Conservation (phyloP, 345 rosid species). For the Hibiscus trionum region DNA sequence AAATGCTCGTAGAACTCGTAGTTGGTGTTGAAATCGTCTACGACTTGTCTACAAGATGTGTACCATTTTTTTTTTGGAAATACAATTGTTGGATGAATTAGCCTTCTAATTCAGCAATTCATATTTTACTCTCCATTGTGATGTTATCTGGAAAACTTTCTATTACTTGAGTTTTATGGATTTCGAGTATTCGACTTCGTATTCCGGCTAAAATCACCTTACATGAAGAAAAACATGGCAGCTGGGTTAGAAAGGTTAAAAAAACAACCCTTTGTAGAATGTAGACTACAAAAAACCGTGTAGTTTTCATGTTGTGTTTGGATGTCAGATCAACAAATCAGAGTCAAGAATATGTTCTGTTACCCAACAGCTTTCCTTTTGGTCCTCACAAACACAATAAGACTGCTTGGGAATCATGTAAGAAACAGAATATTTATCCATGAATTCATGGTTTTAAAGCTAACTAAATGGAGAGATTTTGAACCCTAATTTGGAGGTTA, state of each 20-base stretch:
- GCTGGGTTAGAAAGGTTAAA: neutral
- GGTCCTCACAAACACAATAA: neutral
- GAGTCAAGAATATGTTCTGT: conserved; percentile 17
- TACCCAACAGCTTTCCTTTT: neutral
- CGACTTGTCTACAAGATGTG: neutral
- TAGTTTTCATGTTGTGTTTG: neutral
- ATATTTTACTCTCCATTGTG: neutral
- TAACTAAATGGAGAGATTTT: neutral
- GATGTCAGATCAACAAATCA: conserved; percentile 15
- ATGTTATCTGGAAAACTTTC: neutral
- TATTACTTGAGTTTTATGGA: neutral
- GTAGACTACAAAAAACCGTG: neutral
- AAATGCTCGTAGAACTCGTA: neutral
- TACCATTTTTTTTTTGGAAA: neutral
- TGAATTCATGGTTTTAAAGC: neutral
- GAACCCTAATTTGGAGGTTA: neutral
- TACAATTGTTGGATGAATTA: neutral
- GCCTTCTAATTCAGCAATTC: neutral
- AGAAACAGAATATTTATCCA: conserved; percentile 7
- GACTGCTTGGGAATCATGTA: neutral
- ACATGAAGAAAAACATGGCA: too few relatives aligned
- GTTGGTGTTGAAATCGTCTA: neutral
- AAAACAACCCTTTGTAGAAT: neutral
- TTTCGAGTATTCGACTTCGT: neutral
- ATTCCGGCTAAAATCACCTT: neutral